Conservation (phyloP, 768 basidiomycete genomes). For the Chalciporus pseudorubinellus region DNA sequence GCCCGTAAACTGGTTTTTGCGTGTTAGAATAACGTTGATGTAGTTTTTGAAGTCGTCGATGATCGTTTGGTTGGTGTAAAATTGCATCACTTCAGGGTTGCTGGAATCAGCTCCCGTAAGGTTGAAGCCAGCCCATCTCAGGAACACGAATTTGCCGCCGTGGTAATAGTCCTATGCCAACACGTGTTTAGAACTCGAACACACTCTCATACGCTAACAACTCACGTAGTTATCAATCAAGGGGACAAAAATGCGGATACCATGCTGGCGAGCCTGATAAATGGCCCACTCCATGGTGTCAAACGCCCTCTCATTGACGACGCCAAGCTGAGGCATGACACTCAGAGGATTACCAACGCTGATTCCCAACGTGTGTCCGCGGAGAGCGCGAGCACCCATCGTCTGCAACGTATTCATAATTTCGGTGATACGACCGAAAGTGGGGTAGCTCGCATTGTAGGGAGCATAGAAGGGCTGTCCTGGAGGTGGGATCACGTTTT, state of each 20-base stretch:
- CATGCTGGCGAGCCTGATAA: slow-evolving; percentile 9
- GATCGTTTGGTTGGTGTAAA: slow-evolving; percentile 48
- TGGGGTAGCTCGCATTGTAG: slow-evolving; percentile 8
- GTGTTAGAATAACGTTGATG: slow-evolving; percentile 28
- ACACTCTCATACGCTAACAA: not conserved
- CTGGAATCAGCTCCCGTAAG: slow-evolving; percentile 25
- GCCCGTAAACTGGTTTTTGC: slow-evolving; percentile 14
- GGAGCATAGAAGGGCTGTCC: slow-evolving; percentile 2
- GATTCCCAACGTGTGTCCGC: slow-evolving; percentile 30
- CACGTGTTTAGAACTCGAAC: not conserved
- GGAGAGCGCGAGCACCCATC: slow-evolving; percentile 15
- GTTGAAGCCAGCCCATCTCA: slow-evolving; percentile 18
- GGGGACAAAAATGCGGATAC: slow-evolving; percentile 14
- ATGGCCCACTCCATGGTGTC: slow-evolving; percentile 31
- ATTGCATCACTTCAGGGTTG: slow-evolving; percentile 29
- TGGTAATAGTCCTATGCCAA: slow-evolving; percentile 22
- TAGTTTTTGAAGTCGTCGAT: slow-evolving; percentile 50
- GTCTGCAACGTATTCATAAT: slow-evolving; percentile 12
- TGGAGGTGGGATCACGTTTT: slow-evolving; percentile 25
- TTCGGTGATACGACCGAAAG: slow-evolving; percentile 6
- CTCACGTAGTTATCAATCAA: slow-evolving; percentile 22
- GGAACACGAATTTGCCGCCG: slow-evolving; percentile 32
- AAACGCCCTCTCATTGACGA: slow-evolving; percentile 27
- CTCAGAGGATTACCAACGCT: slow-evolving; percentile 27
- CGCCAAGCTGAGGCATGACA: slow-evolving; percentile 3